Evolutionary conservation across 768 basidiomycete species (phyloP).

Genomic region (Termitomyces sp.): DNA sequence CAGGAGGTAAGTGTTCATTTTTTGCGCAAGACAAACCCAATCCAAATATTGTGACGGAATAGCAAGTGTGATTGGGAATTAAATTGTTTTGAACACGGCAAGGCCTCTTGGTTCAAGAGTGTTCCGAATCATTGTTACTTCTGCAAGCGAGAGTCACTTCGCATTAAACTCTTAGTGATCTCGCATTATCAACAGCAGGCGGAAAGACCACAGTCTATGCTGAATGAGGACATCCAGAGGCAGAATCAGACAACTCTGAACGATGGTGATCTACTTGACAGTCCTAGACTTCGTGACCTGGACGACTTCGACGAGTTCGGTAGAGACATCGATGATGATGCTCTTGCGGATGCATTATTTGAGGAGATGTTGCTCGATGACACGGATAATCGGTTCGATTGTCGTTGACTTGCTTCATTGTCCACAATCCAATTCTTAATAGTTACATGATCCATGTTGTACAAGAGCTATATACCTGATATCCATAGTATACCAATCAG

Average conservation of each 20-base stretch:
- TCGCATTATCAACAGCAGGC: conserved; percentile 1
- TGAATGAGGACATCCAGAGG: not conserved
- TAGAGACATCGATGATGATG: not conserved
- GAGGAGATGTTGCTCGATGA: not conserved
- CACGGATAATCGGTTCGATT: not conserved
- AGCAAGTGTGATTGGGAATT: conserved; percentile 13
- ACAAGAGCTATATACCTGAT: too few relatives aligned
- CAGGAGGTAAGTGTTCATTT: conserved; percentile 8
- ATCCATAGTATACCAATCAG: not conserved
- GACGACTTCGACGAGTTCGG: conserved; percentile 14
- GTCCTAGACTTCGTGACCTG: conserved; percentile 12
- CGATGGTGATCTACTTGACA: conserved; percentile 10
- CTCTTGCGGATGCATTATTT: not conserved
- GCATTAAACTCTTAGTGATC: conserved; percentile 11
- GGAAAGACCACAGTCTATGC: not conserved
- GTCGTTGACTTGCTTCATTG: not conserved
- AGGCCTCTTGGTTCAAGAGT: conserved; percentile 8
- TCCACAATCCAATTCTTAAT: not conserved
- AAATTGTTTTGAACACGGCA: not conserved
- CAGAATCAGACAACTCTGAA: not conserved
- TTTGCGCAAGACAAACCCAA: not conserved
- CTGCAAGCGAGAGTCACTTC: conserved; percentile 13
- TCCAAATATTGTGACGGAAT: not conserved
- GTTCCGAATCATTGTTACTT: conserved; percentile 6
- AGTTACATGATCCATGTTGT: not conserved